Evolutionary conservation across 805 yeast genomes (phyloP), one percentile per base, ranked within the genome.

Genomic region (Tetrapisispora pingtungensis): DNA sequence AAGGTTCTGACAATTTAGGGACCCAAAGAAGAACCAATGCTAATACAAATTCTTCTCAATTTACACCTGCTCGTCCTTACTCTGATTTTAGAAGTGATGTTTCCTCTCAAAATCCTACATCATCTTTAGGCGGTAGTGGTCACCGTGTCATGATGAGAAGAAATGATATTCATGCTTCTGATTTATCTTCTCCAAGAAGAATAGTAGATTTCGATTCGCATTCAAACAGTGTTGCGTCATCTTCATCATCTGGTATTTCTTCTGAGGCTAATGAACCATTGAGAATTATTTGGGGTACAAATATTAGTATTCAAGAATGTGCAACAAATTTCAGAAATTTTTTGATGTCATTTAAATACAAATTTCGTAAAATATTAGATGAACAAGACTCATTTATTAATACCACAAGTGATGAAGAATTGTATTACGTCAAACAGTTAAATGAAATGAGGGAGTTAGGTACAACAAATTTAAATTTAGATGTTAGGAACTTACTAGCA

Each of bases 281-380:
- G 20, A 75, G 94, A 56, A 95, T 93, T 43, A 90, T 93, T 57
- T 93, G 98, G 98, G 98, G 98, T 65, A 93, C 98, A 1, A 88
- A 90, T 59, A 96, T 93, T 24, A 83, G 94, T 40, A 89, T 93
- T 57, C 85, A 80, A 57, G 96, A 93, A 58, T 81, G 93, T 54
- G 75, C 84, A 33, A 82, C 78, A 52, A 73, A 76, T 41, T 90
- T 93, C 67, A 73, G 94, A 51, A 80, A 80, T 50, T 93, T 93
- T 53, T 67, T 93, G 55, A 80, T 84, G 81, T 77, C 82, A 22
- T 93, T 88, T 71, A 84, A 87, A 60, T 68, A 74, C 66, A 83
- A 80, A 57, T 80, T 84, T 64, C 74, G 97, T 48, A 77, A 75
- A 53, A 57, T 60, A 7, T 60, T 71, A 48, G 74, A 68, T 45